Evolutionary conservation across 1,284 basidiomycete genomes (phyloP).

Genomic region (Fomitopsis palustris): DNA sequence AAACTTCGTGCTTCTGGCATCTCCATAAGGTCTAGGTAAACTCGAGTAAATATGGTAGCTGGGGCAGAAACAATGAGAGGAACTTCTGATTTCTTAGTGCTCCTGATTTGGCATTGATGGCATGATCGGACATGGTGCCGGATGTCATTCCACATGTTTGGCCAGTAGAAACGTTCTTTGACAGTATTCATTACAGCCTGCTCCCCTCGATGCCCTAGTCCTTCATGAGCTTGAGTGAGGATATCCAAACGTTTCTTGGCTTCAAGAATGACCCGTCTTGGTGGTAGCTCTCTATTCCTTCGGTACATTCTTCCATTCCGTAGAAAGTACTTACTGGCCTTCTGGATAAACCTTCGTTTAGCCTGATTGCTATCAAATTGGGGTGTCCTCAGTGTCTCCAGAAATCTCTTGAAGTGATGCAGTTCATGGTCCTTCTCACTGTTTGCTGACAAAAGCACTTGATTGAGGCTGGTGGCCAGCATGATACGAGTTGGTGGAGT

Average conservation of each 20-base stretch:
- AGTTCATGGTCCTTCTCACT: background rate
- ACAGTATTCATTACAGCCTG: conserved; percentile 6
- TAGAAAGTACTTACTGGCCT: background rate
- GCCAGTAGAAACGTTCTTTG: conserved; percentile 24
- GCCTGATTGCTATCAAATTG: background rate
- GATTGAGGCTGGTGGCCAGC: background rate
- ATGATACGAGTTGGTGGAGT: background rate
- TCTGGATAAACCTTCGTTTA: background rate
- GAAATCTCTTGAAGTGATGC: background rate
- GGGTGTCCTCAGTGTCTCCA: background rate
- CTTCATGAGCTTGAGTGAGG: conserved; percentile 14
- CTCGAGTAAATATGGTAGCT: conserved; percentile 29
- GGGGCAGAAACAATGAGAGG: conserved; percentile 30
- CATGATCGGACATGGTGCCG: conserved; percentile 27
- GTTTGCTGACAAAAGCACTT: background rate
- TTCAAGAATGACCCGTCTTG: background rate
- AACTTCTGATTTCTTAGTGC: conserved; percentile 22
- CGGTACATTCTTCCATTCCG: background rate
- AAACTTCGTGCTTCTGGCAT: background rate
- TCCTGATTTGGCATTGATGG: conserved; percentile 31
- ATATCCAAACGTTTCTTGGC: conserved; percentile 1
- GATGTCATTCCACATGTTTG: conserved; percentile 12
- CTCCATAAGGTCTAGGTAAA: conserved; percentile 31
- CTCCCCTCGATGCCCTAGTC: conserved; percentile 18
- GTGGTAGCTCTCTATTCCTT: background rate